Conservation (phyloP, 495 filamentous ascomycete species). For the Sordaria brevicollis region DNA sequence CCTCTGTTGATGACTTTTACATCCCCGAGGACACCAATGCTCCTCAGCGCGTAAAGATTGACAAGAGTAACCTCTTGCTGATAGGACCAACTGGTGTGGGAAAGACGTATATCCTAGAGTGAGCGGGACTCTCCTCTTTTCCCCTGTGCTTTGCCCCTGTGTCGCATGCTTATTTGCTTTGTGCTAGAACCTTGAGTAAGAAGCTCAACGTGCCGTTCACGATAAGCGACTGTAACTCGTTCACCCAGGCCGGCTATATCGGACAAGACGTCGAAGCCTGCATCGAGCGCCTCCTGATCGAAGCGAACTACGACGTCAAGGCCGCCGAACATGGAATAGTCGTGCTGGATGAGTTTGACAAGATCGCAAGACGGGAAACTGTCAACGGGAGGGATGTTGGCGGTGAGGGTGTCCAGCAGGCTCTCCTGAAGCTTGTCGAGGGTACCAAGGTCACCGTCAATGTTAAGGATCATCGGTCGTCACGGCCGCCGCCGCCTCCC, state of each 20-base stretch:
- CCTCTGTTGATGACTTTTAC: slow-evolving; percentile 22
- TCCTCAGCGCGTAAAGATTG: slow-evolving; percentile 61
- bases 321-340: slow-evolving; percentile 87
- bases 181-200: slow-evolving; percentile 36
- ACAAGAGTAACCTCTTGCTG: slow-evolving; percentile 92
- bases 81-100: slow-evolving; percentile 92
- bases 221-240: slow-evolving; percentile 94
- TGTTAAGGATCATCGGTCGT: slow-evolving; percentile 65
- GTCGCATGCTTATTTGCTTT: slow-evolving; percentile 2
- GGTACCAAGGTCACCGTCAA: slow-evolving; percentile 85
- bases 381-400: slow-evolving; percentile 64
- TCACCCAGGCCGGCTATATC: slow-evolving; percentile 96
- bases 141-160: neutral
- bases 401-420: slow-evolving; percentile 93
- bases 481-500: slow-evolving; percentile 28
- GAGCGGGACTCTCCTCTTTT: slow-evolving; percentile 6
- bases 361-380: slow-evolving; percentile 59
- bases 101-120: slow-evolving; percentile 90
- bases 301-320: slow-evolving; percentile 80
- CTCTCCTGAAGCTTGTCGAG: slow-evolving; percentile 89
- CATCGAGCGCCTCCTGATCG: slow-evolving; percentile 79
- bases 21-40: slow-evolving; percentile 34
- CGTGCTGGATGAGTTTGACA: slow-evolving; percentile 93
- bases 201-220: slow-evolving; percentile 86
- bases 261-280: slow-evolving; percentile 92